A percentile compares a stretch with the other conserved stretches of the same genome.
phyloP scores from a whole-genome alignment of 1,139 yeast genomes.

The Candida labiduridarum region DNA sequence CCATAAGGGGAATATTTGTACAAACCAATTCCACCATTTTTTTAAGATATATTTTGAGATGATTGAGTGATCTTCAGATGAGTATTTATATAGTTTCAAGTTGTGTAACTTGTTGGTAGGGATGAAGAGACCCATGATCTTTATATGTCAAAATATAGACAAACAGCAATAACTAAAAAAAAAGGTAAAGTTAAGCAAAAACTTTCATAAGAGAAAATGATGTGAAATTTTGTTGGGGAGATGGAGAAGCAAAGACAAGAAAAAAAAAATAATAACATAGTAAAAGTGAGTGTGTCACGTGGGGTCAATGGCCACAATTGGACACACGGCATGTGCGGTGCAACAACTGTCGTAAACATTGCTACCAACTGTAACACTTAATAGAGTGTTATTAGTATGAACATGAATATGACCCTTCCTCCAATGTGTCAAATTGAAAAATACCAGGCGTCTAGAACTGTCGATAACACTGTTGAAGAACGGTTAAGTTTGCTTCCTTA shows the following conservation, averaged over 20 bases:
- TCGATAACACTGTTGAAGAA: no score
- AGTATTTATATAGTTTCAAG: slow-evolving; percentile 67
- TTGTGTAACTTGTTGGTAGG: slow-evolving; percentile 62
- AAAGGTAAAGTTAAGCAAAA: background rate
- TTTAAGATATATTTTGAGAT: slow-evolving; percentile 74
- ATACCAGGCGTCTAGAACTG: no score
- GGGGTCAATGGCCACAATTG: background rate
- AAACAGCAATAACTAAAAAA: background rate
- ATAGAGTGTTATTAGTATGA: no score
- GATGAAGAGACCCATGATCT: slow-evolving; percentile 72
- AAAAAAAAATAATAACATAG: background rate
- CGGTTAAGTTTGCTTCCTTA: no score
- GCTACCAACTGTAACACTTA: no score
- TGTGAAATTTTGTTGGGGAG: slow-evolving; percentile 3
- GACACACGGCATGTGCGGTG: background rate
- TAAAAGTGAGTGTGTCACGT: background rate
- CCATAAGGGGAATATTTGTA: slow-evolving; percentile 73
- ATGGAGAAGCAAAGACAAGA: background rate
- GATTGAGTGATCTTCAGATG: slow-evolving; percentile 80
- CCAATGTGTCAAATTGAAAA: no score
- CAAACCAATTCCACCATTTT: slow-evolving; percentile 78
- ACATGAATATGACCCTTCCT: no score
- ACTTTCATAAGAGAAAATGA: background rate
- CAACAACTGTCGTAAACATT: background rate
- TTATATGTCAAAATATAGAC: background rate